Evolutionary conservation across 352 stramenopile genomes (phyloP), one percentile per base, ranked within the genome.

Genomic region (Phytophthora chlamydospora): DNA sequence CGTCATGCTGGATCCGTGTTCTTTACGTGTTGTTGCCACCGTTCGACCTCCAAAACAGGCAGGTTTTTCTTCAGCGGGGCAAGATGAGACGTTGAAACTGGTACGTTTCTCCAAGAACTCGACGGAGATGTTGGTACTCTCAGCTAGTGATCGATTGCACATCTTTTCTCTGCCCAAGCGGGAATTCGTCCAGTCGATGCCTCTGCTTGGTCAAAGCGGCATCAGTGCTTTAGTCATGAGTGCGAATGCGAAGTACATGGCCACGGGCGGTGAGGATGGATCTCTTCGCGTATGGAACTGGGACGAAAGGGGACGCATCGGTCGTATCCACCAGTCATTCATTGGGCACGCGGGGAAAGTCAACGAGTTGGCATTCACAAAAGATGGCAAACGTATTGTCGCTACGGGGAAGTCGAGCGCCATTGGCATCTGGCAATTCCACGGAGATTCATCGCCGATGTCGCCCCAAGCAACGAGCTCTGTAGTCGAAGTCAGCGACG

Each of bases 231-330:
- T 90, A 21, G 52, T 74, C 1, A 64, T 85, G 29, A 87, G 74
- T 48, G 62, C 66, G 21, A 89, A 90, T 31, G 51, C 75, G 4
- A 89, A 89, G 53, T 90, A 90, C 45, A 75, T 90, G 71, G 80
- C 56, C 4, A 89, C 80, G 7, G 83, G 80, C 9, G 74, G 79
- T 1, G 50, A 55, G 3, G 75, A 92, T 43, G 76, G 83, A 9
- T 89, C 79, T 14, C 34, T 92, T 34, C 62, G 83, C 0, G 74
- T 92, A 3, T 89, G 83, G 83, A 69, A 85, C 35, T 89, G 80
- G 52, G 75, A 80, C 9, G 59, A 72, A 24, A 74, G 52, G n/a
- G 58, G 77, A n/a, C 73, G 71, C 24, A 73, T 79, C n/a, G 68
- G 61, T 14, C 75, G 78, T 8, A 84, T 85, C 68, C 68, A 85